Base-by-base conservation (phyloP, 2,329 filamentous ascomycete genomes). In the Sporothrix phasma region DNA sequence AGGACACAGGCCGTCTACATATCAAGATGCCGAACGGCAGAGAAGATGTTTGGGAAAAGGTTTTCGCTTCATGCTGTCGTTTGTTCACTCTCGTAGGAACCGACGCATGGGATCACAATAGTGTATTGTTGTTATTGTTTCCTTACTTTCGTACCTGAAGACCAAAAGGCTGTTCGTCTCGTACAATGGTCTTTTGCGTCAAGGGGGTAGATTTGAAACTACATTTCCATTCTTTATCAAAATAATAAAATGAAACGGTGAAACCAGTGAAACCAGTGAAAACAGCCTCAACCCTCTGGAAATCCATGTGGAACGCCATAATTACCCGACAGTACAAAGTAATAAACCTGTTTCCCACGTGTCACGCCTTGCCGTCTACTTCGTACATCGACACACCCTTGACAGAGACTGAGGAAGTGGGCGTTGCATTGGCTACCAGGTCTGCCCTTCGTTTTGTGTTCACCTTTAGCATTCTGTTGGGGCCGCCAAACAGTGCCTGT, bases 121-220 rank as follows among this genome's bases (percentile, higher is more conserved):
- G 31, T 56, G 24, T 49, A 19, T 19, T 37, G 49, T 22, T 46
- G 34, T 26, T 39, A 39, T 39, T 39, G 31, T 39, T 56, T 37
- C 37, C 34, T 56, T 60, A 60, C 56, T 8, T 60, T 60, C 56
- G 56, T 60, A 31, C 56, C 45, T 41, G 3, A 22, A 10, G 56
- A 31, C 26, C 7, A 46, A 22, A 37, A 19, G 8, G 15, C 6
- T 1, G n/a, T 43, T 41, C n/a, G 22, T 10, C 0, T 29, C 13
- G 3, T 29, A 37, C 26, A 8, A 3, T 37, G 34, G 15, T 56
- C 2, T 17, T 39, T 34, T 31, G 37, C 45, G 41, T 34, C 41
- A 34, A 29, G 26, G 46, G 26, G 13, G 19, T n/a, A 29, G 6
- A 6, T 56, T 31, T 31, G 15, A 10, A 60, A 60, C 22, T 24